Percentiles rank a stretch among this genome's conserved stretches.
Evolutionary conservation across 2,329 filamentous ascomycete genomes (phyloP).

Genomic region (Cladosporium velox): DNA sequence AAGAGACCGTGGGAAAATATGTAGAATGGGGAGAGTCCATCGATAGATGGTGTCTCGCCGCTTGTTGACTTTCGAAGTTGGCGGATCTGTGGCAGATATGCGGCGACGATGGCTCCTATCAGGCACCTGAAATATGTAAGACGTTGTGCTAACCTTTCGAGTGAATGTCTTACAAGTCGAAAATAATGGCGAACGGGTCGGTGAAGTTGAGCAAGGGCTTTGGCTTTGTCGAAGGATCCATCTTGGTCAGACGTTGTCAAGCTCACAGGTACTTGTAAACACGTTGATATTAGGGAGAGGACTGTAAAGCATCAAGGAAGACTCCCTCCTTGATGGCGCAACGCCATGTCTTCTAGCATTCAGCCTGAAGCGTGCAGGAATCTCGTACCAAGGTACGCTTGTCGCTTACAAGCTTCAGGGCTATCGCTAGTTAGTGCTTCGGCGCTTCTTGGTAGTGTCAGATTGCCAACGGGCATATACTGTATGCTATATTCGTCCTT

Average conservation of each 20-base stretch:
- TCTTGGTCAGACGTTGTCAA: background rate
- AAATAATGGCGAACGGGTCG: background rate
- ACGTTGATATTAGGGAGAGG: background rate
- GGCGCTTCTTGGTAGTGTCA: background rate
- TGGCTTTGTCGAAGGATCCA: background rate
- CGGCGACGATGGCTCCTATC: background rate
- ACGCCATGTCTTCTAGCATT: background rate
- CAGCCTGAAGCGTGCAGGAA: background rate
- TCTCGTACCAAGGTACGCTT: background rate
- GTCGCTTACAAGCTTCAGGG: constrained; percentile 2
- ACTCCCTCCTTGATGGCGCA: background rate
- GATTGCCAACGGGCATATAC: background rate
- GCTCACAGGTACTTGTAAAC: background rate
- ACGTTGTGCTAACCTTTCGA: background rate
- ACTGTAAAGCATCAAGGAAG: background rate
- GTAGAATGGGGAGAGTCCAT: background rate
- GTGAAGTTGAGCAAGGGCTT: background rate
- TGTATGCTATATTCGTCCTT: background rate
- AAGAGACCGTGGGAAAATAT: background rate
- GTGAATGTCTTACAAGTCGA: background rate
- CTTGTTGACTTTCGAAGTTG: background rate
- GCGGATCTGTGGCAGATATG: constrained; percentile 8
- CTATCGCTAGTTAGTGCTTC: background rate
- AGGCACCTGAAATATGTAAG: background rate
- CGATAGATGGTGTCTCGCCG: background rate